Evolutionary conservation across 805 yeast genomes (phyloP), one percentile per base, ranked within the genome.

Genomic region (Vanderwaltozyma yarrowii): DNA sequence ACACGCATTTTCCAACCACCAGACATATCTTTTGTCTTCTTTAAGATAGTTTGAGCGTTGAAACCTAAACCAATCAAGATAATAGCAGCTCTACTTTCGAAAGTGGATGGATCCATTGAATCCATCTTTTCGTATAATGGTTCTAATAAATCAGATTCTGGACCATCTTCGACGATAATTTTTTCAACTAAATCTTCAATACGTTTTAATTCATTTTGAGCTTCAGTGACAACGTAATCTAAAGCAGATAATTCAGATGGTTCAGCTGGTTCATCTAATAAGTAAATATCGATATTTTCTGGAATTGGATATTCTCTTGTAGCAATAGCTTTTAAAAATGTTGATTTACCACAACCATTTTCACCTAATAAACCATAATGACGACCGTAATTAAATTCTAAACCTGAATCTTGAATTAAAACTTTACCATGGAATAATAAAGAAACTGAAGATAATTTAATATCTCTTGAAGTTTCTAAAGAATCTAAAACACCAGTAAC

Each of bases 1-100:
- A 92, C 98, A 70, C 98, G 86, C 98, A 92, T 92, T 73, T 87
- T 87, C 98, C 98, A 92, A 63, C 98, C 98, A 76, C 98, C 98
- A 60, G 96, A 86, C 98, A 92, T 92, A 61, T 92, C 97, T 67
- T 86, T 88, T 56, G 98, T 92, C 68, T 80, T 81, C 75, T 92
- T 92, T 61, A 74, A 72, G 58, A 92, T 89, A 40, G 97, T 89
- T 49, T 67, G 66, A 40, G 81, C 58, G 66, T 83, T 84, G 79
- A 92, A 92, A 56, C 98, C 98, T 64, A 92, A 76, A 88, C 98
- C 98, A 50, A 84, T 84, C 58, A 92, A 73, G 56, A 92, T 92
- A 50, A 87, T 70, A 38, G 98, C 95, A 40, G 98, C 98, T 66
- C 98, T 78, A 32, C 92, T 70, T 71, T 92, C 98, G 58, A 92